Evolutionary conservation across 805 yeast species (phyloP).

Genomic region (Wickerhamiella australiensis): DNA sequence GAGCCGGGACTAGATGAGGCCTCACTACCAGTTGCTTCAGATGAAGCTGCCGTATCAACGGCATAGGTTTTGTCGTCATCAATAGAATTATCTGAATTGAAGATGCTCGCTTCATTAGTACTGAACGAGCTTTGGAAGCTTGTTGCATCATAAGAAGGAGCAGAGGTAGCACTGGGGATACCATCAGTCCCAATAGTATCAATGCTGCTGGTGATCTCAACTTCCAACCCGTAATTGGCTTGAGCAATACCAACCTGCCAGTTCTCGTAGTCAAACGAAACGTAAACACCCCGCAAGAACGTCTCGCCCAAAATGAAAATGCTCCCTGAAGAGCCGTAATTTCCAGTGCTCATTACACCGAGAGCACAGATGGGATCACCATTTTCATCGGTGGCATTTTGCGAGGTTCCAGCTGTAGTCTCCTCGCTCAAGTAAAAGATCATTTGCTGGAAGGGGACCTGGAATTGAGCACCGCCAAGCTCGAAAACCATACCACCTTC

Average conservation of each 20-base stretch:
- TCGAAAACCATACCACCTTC: slow-evolving; percentile 32
- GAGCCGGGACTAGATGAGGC: neutral
- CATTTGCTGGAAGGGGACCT: slow-evolving; percentile 33
- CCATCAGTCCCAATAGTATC: slow-evolving; percentile 19
- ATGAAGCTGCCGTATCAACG: neutral
- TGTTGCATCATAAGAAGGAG: slow-evolving; percentile 19
- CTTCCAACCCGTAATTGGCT: slow-evolving; percentile 25
- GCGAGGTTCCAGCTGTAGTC: slow-evolving; percentile 11
- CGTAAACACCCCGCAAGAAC: slow-evolving; percentile 51
- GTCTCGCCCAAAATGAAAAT: slow-evolving; percentile 47
- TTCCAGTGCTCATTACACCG: slow-evolving; percentile 25
- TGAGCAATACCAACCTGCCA: slow-evolving; percentile 45
- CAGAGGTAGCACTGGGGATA: slow-evolving; percentile 24
- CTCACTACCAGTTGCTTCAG: neutral
- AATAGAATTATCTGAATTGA: neutral
- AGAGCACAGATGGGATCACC: slow-evolving; percentile 22
- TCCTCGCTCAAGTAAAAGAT: slow-evolving; percentile 14
- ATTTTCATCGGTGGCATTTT: slow-evolving; percentile 13
- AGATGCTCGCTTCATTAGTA: slow-evolving; percentile 7
- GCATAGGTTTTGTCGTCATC: neutral
- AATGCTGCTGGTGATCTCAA: slow-evolving; percentile 19
- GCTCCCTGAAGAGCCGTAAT: slow-evolving; percentile 15
- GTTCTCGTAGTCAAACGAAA: slow-evolving; percentile 53
- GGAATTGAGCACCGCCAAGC: slow-evolving; percentile 41
- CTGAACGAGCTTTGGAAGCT: neutral